These are phyloP conservation scores for Aspergillus egyptiacus DNA, from an alignment of 495 filamentous ascomycete species.

Conservation along the genomic window DNA sequence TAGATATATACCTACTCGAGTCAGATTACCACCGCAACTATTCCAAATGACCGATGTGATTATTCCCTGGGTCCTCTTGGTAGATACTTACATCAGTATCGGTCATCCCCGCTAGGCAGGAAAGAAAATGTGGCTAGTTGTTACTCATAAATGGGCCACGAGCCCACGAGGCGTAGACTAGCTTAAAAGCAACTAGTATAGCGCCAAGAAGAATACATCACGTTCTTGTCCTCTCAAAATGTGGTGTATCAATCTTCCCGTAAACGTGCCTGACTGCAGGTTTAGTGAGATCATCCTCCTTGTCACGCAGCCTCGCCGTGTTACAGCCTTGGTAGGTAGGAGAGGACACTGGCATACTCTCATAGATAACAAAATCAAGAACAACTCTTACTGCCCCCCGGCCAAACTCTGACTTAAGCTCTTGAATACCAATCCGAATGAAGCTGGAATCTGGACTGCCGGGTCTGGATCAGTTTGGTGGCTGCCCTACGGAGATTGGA, in stretches of 20 bases:
- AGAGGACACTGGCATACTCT: too few species aligned
- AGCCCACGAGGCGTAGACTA: conserved; percentile 4
- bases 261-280: not conserved
- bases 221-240: conserved; percentile 4
- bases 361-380: not conserved
- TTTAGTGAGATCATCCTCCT: not conserved
- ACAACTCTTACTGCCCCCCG: too few species aligned
- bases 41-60: too few species aligned
- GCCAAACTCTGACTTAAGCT: too few species aligned
- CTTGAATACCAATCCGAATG: too few species aligned
- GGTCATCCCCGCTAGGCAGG: too few species aligned
- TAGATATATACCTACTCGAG: too few species aligned
- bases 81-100: too few species aligned
- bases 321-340: not conserved
- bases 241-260: not conserved
- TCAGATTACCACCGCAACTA: too few species aligned
- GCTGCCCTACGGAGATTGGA: not conserved
- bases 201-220: conserved; percentile 3
- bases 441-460: not conserved
- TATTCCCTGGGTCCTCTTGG: too few species aligned
- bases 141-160: not conserved
- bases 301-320: conserved; percentile 1
- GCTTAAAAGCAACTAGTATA: not conserved
- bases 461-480: not conserved
- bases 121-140: not conserved